Percentiles rank a stretch among this genome's conserved stretches.
phyloP scores from a whole-genome alignment of 2,329 filamentous ascomycete species.

The Hypocreales sp. region DNA sequence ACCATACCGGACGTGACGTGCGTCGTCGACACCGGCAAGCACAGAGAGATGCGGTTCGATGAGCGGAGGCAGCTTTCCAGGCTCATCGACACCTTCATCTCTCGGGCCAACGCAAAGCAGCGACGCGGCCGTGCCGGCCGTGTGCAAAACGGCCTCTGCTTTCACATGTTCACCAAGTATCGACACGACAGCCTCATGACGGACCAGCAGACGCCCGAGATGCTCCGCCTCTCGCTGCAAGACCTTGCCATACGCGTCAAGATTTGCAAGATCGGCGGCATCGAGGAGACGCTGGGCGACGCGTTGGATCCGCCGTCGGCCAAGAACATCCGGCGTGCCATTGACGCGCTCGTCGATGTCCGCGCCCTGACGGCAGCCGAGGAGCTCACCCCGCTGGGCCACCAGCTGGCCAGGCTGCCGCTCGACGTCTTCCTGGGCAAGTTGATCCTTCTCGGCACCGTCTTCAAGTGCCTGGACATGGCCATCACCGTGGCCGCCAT shows the following conservation, averaged over 20 bases:
- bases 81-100: constrained; percentile 89
- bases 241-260: constrained; percentile 93
- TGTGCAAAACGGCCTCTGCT: constrained; percentile 89
- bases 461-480: constrained; percentile 87
- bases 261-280: constrained; percentile 88
- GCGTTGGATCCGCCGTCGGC: constrained; percentile 81
- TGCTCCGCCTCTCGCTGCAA: constrained; percentile 85
- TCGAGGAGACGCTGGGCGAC: constrained; percentile 76
- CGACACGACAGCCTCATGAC: constrained; percentile 74
- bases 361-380: constrained; percentile 70
- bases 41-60: constrained; percentile 95
- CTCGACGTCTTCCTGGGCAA: constrained; percentile 93
- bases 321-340: constrained; percentile 84
- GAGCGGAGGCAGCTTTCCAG: constrained; percentile 82
- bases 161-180: constrained; percentile 86
- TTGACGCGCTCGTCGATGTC: constrained; percentile 87
- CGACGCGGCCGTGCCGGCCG: constrained; percentile 84
- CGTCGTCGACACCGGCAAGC: constrained; percentile 91
- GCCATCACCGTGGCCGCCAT: constrained; percentile 85
- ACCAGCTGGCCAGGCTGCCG: constrained; percentile 75
- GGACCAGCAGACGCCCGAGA: constrained; percentile 91
- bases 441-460: constrained; percentile 68
- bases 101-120: constrained; percentile 88
- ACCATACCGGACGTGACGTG: constrained; percentile 97
- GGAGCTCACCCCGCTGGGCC: constrained; percentile 72